Evolutionary conservation across 148 eudicot genomes (phyloP).

Genomic region (Chenopodium quinoa): DNA sequence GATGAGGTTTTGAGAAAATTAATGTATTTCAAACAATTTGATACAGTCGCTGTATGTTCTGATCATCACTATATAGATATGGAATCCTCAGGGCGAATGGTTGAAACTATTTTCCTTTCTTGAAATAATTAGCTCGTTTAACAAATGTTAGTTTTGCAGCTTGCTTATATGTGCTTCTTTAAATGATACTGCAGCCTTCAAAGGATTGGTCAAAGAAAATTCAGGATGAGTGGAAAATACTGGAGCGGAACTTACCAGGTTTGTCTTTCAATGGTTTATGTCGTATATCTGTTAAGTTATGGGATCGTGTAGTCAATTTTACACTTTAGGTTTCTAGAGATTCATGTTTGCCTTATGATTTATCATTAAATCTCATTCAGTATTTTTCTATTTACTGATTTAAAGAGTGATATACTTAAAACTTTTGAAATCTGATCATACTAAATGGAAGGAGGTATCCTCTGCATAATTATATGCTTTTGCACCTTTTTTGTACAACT

Average conservation of each 20-base stretch:
- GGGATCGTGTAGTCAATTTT: background rate
- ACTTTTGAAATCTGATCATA: background rate
- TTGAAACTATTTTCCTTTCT: background rate
- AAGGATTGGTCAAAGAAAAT: conserved; percentile 68
- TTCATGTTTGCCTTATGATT: background rate
- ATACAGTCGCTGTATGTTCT: conserved; percentile 61
- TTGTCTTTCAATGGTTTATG: conserved; percentile 4
- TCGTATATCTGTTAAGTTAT: background rate
- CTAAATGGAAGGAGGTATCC: background rate
- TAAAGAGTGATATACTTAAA: no score
- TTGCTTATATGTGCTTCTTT: conserved; percentile 8
- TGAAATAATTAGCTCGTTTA: background rate
- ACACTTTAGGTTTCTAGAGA: background rate
- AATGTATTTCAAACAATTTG: conserved; percentile 59
- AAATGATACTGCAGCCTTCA: conserved; percentile 41
- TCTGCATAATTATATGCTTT: background rate
- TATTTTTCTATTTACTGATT: no score
- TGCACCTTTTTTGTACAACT: background rate
- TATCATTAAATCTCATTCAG: background rate
- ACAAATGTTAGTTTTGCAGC: background rate
- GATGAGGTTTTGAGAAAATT: conserved; percentile 57
- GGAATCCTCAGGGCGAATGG: conserved; percentile 41
- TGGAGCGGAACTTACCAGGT: conserved; percentile 82
- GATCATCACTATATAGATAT: conserved; percentile 50
- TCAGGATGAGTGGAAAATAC: conserved; percentile 82